phyloP scores from a whole-genome alignment of 108 stramenopile genomes.

The Fistulifera solaris region DNA sequence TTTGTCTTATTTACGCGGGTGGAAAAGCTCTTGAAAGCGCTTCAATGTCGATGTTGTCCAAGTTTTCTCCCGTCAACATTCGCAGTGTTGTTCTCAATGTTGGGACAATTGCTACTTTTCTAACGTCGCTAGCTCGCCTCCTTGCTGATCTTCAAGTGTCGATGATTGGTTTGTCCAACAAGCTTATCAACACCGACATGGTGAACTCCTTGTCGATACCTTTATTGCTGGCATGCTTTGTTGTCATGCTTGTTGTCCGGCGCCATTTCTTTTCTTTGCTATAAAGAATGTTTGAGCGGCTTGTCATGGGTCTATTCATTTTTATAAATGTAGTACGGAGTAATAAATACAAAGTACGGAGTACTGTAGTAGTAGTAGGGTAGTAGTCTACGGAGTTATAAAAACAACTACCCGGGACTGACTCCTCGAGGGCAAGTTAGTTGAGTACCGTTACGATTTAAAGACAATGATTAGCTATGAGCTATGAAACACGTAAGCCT shows the following conservation, averaged over 20 bases:
- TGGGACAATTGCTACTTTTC: slow-evolving; percentile 55
- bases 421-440: too few species aligned
- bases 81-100: slow-evolving; percentile 32
- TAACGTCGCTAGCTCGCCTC: slow-evolving; percentile 48
- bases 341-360: too few species aligned
- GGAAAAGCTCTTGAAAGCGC: slow-evolving; percentile 53
- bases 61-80: slow-evolving; percentile 40
- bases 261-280: slow-evolving; percentile 41
- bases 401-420: too few species aligned
- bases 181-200: slow-evolving; percentile 55
- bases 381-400: too few species aligned
- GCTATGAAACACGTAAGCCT: too few species aligned
- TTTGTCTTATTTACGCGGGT: slow-evolving; percentile 44
- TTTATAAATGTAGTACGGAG: too few species aligned
- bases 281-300: slow-evolving; percentile 9
- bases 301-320: too few species aligned
- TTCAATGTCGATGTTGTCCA: slow-evolving; percentile 58
- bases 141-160: slow-evolving; percentile 55
- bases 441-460: too few species aligned
- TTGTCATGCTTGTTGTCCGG: slow-evolving; percentile 19
- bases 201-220: slow-evolving; percentile 57
- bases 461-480: too few species aligned
- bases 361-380: too few species aligned
- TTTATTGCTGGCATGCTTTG: slow-evolving; percentile 21
- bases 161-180: slow-evolving; percentile 41